Percentiles rank a stretch among this genome's conserved stretches.
These are phyloP conservation scores for Cryptosporidium meleagridis DNA, from an alignment of 169 alveolate genomes.

Conservation along the genomic window DNA sequence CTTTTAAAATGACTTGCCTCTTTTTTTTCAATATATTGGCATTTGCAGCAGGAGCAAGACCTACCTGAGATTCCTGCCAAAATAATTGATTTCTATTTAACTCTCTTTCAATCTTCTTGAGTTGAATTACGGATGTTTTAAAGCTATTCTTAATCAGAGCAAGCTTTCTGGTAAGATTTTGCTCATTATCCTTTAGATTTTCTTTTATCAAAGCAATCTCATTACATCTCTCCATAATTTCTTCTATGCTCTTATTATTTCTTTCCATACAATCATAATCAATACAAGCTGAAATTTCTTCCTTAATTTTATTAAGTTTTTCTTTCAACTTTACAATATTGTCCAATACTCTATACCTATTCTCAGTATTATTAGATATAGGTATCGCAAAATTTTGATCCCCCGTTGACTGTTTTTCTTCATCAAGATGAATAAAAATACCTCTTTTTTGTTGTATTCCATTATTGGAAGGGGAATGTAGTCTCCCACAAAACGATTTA, in stretches of 20 bases:
- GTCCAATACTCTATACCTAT: background rate
- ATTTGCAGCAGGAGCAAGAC: slow-evolving; percentile 70
- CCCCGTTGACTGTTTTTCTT: background rate
- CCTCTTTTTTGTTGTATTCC: slow-evolving; percentile 19
- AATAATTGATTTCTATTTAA: slow-evolving; percentile 43
- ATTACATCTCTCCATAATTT: background rate
- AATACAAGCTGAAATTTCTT: background rate
- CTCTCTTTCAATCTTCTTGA: slow-evolving; percentile 62
- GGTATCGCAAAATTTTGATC: background rate
- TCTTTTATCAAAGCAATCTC: background rate
- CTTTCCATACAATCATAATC: slow-evolving; percentile 12
- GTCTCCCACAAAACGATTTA: slow-evolving; percentile 30
- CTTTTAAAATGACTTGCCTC: background rate
- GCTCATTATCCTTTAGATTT: slow-evolving; percentile 25
- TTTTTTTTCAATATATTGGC: slow-evolving; percentile 10
- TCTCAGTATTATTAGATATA: background rate
- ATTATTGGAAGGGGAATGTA: slow-evolving; percentile 21
- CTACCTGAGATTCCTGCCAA: slow-evolving; percentile 51
- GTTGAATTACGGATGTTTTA: slow-evolving; percentile 30
- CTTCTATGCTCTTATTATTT: background rate
- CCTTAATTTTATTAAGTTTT: slow-evolving; percentile 1
- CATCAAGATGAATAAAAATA: slow-evolving; percentile 19
- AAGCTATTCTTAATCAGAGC: slow-evolving; percentile 54
- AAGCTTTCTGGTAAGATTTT: slow-evolving; percentile 30
- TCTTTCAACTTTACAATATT: slow-evolving; percentile 16